phyloP scores from a whole-genome alignment of 768 basidiomycete species.

The Phanerodontia chrysosporium region DNA sequence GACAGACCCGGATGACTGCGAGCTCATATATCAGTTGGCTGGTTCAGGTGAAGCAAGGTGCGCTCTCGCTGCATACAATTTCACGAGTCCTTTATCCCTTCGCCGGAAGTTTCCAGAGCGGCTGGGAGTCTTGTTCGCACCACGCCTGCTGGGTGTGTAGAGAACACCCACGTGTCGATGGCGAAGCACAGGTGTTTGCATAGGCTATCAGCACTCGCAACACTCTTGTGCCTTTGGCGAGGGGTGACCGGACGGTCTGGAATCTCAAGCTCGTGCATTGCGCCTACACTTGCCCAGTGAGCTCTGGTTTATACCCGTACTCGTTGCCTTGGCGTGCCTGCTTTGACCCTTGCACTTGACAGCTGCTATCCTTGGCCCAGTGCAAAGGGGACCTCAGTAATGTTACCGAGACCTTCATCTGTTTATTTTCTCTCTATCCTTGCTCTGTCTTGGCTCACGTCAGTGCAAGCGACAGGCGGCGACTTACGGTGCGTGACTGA shows the following conservation, averaged over 20 bases:
- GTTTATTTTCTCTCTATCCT: background rate
- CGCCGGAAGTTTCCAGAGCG: background rate
- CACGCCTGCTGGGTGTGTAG: background rate
- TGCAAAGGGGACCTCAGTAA: background rate
- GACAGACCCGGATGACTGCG: background rate
- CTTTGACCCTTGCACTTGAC: background rate
- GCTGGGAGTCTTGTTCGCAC: background rate
- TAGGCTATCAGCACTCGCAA: background rate
- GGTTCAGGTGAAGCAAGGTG: background rate
- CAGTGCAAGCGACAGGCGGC: conserved; percentile 32
- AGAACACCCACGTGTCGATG: background rate
- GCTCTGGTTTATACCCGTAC: background rate
- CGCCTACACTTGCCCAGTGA: background rate
- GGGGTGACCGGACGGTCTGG: background rate
- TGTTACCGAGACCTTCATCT: background rate
- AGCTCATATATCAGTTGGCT: background rate
- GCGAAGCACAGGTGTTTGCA: background rate
- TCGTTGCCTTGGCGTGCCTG: background rate
- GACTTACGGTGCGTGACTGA: conserved; percentile 39
- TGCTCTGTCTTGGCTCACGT: background rate
- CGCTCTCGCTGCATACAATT: background rate
- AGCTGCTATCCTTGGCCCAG: background rate
- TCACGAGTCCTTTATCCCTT: background rate
- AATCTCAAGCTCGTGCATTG: background rate
- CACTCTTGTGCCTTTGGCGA: background rate